A percentile compares a stretch with the other conserved stretches of the same genome.
phyloP scores from a whole-genome alignment of 306 rosid species.

The Quercus bicolor region DNA sequence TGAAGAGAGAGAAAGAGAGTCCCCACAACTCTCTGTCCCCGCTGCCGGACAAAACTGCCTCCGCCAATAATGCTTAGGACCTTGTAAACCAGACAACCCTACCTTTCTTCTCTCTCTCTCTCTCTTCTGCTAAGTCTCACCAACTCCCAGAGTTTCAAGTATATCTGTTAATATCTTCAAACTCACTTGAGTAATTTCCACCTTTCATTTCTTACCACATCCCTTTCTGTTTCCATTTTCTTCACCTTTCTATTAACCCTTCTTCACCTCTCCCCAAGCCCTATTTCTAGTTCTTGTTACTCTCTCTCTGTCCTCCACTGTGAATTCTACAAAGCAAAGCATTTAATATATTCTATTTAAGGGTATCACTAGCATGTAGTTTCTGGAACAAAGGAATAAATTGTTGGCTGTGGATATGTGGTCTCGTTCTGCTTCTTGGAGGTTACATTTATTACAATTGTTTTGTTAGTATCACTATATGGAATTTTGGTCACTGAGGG shows the following conservation, averaged over 20 bases:
- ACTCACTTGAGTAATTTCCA: constrained; percentile 35
- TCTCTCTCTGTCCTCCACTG: neutral
- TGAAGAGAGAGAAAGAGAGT: constrained; percentile 12
- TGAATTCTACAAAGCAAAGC: constrained; percentile 37
- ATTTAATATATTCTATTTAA: constrained; percentile 53
- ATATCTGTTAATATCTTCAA: constrained; percentile 30
- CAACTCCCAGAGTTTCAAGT: constrained; percentile 35
- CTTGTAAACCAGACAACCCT: constrained; percentile 64
- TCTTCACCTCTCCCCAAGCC: neutral
- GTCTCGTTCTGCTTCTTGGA: constrained; percentile 52
- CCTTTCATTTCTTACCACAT: constrained; percentile 67
- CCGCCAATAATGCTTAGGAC: constrained; percentile 93
- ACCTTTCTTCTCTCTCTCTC: constrained; percentile 15
- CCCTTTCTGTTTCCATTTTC: constrained; percentile 15
- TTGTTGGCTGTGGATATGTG: constrained; percentile 36
- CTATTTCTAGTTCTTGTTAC: constrained; percentile 14
- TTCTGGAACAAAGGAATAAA: constrained; percentile 50
- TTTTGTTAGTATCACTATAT: constrained; percentile 44
- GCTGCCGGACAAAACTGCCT: constrained; percentile 86
- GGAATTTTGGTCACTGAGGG: constrained; percentile 67
- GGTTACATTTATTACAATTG: constrained; percentile 68
- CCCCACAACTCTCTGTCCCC: constrained; percentile 82
- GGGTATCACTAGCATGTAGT: constrained; percentile 26
- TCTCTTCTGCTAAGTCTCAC: constrained; percentile 21
- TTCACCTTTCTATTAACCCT: constrained; percentile 13